Evolutionary conservation across 768 basidiomycete species (phyloP).

Genomic region (Pleurotus tuoliensis): DNA sequence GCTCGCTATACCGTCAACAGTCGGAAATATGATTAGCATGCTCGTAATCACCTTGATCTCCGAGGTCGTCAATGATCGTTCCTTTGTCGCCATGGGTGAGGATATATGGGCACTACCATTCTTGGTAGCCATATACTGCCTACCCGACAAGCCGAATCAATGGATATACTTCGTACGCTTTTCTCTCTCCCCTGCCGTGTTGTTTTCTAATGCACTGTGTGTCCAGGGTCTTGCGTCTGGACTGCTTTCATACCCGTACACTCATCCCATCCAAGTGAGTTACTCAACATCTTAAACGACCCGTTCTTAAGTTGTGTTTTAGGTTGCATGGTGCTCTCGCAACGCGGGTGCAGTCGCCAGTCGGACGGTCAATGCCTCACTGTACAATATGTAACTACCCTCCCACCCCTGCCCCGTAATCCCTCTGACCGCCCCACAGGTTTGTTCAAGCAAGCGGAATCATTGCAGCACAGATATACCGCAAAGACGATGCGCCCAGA

Average conservation of each 20-base stretch:
- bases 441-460: constrained; percentile 41
- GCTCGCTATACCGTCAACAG: constrained; percentile 52
- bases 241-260: constrained; percentile 41
- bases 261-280: constrained; percentile 9
- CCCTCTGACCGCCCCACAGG: constrained; percentile 15
- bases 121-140: constrained; percentile 48
- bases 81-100: constrained; percentile 48
- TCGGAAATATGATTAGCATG: constrained; percentile 50
- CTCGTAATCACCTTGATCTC: constrained; percentile 45
- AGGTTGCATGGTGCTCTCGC: constrained; percentile 58
- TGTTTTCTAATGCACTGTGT: neutral
- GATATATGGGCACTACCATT: constrained; percentile 62
- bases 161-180: constrained; percentile 50
- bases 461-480: constrained; percentile 55
- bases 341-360: constrained; percentile 59
- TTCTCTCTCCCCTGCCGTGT: neutral
- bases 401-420: neutral
- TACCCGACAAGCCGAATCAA: constrained; percentile 44
- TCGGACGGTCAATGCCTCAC: constrained; percentile 54
- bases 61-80: constrained; percentile 50
- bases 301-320: constrained; percentile 35
- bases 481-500: constrained; percentile 49
- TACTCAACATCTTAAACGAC: neutral
- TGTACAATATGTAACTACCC: constrained; percentile 48
- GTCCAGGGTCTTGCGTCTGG: constrained; percentile 38